Base-by-base conservation (phyloP, 805 yeast species). In the Kazachstania kunashirensis region DNA sequence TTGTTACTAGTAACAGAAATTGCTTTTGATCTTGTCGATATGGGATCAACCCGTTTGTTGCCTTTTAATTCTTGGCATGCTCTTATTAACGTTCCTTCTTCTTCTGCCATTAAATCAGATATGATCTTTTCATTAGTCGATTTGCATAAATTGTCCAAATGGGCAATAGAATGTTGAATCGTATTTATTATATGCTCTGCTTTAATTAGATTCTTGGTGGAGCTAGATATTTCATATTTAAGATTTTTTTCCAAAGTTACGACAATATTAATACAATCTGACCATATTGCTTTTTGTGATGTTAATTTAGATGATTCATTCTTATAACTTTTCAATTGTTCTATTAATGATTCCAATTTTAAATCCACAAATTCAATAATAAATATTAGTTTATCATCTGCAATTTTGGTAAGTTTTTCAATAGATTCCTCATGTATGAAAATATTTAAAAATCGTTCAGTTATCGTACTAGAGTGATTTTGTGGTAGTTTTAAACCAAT, bases 311-410 rank as follows among this genome's bases (percentile, higher is more conserved):
- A 40, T 8, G 52, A 38, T 20, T 48, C 47, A 15, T 44, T 45
- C 34, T 57, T 57, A 40, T 41, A 49, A 14, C 42, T 39, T 3
- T 46, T 45, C 21, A 56, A 32, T 29, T 50, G 48, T 15, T 50
- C 51, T 15, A 47, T 42, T 29, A 56, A 25, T 7, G 47, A 39
- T 10, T 43, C 36, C 11, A 49, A 42, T 28, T 53, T 54, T 21
- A 46, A 34, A 15, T 51, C 52, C 15, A 55, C 45, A 31, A 51
- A 55, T 20, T 53, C 56, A 15, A 26, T 34, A 4, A 47, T 45
- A 29, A 51, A 49, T 23, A 34, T 31, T 2, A 49, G 40, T 14
- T 47, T 45, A 13, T 52, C 50, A 10, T 44, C 31, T 20, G 39
- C 34, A 21, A 44, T 44, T 12, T 35, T 29, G 9, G 29, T 32